Evolutionary conservation across 768 basidiomycete species (phyloP).

Genomic region (Boletus rubroflammeus): DNA sequence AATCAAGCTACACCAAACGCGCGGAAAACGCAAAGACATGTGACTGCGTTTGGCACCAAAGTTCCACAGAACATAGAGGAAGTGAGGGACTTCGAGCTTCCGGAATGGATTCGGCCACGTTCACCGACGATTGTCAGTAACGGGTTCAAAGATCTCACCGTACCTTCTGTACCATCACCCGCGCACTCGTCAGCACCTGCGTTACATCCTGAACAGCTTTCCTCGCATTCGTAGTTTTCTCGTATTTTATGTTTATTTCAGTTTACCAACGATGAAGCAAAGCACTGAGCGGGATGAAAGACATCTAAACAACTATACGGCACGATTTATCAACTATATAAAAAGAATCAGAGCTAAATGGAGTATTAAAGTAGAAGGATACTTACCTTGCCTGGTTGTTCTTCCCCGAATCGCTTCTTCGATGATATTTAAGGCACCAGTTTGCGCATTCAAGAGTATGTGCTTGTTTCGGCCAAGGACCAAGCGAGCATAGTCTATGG

Average conservation of each 20-base stretch:
- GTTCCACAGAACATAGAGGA: conserved; percentile 49
- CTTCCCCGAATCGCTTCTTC: conserved; percentile 12
- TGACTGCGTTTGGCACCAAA: conserved; percentile 58
- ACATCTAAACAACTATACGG: conserved; percentile 12
- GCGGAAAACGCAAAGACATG: conserved; percentile 50
- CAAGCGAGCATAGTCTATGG: conserved; percentile 41
- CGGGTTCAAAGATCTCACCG: not conserved
- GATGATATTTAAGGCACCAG: conserved; percentile 40
- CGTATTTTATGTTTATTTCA: conserved; percentile 33
- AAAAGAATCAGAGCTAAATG: not conserved
- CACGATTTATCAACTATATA: not conserved
- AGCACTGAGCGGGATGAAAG: not conserved
- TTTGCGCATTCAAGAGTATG: conserved; percentile 38
- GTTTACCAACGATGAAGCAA: conserved; percentile 1
- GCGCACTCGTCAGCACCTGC: conserved; percentile 6
- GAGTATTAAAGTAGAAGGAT: not conserved
- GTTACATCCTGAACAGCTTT: conserved; percentile 8
- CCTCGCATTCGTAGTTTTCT: conserved; percentile 11
- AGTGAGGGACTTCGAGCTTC: conserved; percentile 53
- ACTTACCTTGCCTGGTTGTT: conserved; percentile 12
- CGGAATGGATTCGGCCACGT: conserved; percentile 44
- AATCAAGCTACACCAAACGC: conserved; percentile 41
- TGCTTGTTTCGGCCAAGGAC: conserved; percentile 43
- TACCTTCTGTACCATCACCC: conserved; percentile 2
- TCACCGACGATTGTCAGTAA: conserved; percentile 17